These are phyloP conservation scores for Venturiaceae sp. DNA, from an alignment of 2,329 filamentous ascomycete species.

Conservation along the genomic window DNA sequence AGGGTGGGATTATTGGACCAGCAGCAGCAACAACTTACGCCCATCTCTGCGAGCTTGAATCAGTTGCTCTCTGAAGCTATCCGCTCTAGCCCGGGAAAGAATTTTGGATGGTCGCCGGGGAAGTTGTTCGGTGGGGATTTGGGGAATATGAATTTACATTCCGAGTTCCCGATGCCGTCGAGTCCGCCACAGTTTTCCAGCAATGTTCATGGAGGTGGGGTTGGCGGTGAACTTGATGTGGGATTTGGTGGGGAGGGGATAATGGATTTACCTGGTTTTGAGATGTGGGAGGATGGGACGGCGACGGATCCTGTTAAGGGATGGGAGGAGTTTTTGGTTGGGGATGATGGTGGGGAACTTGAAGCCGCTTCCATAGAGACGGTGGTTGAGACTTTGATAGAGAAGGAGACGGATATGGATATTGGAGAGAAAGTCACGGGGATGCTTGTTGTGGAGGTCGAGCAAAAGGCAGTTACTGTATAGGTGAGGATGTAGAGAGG, in stretches of 20 bases:
- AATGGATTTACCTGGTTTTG: background rate
- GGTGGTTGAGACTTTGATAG: no score
- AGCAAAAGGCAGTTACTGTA: no score
- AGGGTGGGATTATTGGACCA: conserved; percentile 14
- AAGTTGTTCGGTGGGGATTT: conserved; percentile 17
- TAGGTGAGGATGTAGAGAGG: no score
- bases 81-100: conserved; percentile 23
- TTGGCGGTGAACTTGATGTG: background rate
- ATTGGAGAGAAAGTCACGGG: no score
- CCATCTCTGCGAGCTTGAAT: conserved; percentile 53
- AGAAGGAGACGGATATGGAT: no score
- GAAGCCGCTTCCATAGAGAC: no score
- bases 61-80: conserved; percentile 49
- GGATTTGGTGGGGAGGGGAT: background rate
- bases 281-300: conserved; percentile 6
- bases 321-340: background rate
- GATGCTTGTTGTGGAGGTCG: no score
- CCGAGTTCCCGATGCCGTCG: conserved; percentile 25
- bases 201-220: background rate
- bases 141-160: conserved; percentile 23
- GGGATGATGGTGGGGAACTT: background rate
- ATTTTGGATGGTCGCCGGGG: conserved; percentile 13
- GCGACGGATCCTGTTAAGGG: conserved; percentile 4
- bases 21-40: conserved; percentile 31
- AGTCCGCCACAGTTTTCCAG: conserved; percentile 20